Evolutionary conservation across 2,329 filamentous ascomycete species (phyloP), one percentile per base, ranked within the genome.

Genomic region (Nannizziopsis barbatae): DNA sequence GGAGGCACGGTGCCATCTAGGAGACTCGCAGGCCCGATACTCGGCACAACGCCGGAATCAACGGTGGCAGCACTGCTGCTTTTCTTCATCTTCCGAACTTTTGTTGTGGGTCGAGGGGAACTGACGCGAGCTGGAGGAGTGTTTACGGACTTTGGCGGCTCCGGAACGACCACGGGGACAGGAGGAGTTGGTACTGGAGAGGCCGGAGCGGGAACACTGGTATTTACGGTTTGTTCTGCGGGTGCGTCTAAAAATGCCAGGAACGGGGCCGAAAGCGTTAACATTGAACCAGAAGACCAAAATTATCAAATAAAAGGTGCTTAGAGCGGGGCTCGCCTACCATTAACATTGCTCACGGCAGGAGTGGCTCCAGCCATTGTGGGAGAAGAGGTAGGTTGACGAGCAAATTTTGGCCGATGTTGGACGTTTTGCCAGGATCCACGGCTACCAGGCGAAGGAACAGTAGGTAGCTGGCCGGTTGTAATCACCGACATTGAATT

Each of bases 1-100:
- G 92, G 90, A 6, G 92, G 92, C 0, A 96, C 87, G 1, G 81
- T 81, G 47, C 82, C 83, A 56, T 90, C 87, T 22, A 94, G 75
- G 58, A 86, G 74, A 27, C 78, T 81, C 3, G 81, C 73, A 20
- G 76, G 75, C 15, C 57, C 50, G 32, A 62, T 62, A 44, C 58
- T 60, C 20, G 76, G 75, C 15, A 57, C 50, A 32, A 62, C 62
- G 44, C 58, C 60, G 10, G 58, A 41, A 14, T 59, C 56, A 12
- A 53, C 65, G 1, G 72, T 61, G 51, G 69, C 65, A 39, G 68
- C 68, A 15, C 71, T 69, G 27, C 62, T 61, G 22, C 62, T 65
- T 57, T 78, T 81, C 64, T 79, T 79, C 40, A 54, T 68, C 64
- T 75, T 80, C 60, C 75, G 77, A 7, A 61, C 55, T 33, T 53